Evolutionary conservation across 75 land plant genomes (phyloP), one percentile per base, ranked within the genome.

Genomic region (Isoetes taiwanensis): DNA sequence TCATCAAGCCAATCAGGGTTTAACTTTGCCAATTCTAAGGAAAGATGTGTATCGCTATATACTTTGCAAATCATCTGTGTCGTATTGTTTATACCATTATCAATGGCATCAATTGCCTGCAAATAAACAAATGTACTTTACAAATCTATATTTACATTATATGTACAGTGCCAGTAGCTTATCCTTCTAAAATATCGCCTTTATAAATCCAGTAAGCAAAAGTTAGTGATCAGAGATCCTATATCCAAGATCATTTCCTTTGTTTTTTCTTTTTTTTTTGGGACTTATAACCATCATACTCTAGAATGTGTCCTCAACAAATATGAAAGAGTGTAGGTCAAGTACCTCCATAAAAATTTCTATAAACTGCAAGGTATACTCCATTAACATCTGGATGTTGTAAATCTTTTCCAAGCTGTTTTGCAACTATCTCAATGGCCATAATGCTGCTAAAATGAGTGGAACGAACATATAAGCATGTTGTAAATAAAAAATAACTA

Each of bases 81-180:
- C 67, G 34, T 65, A 65, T 33, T 60, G 65, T 65, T 65, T 11
- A 65, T 61, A 10, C 68, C 68, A 43, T 65, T 65, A 50, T 65
- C 68, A 38, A 65, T 35, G 16, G 68, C 68, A 32, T 65, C 68
- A 34, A 65, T 59, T 30, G 41, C 68, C 68, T 65, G 48, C 19
- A 17, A 32, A 29, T 10, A 34, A 21, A 54, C 28, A 1, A 28
- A 20, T 28, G 12, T 53, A 17, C 6, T 8, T 28, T 17, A 20
- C 30, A 3, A 16, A 30, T 2, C 16, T 27, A 28, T 30, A 23
- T 54, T 21, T 30, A 30, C 20, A 19, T 54, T 19, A 14, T 34
- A 28, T 12, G 20, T 3, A 48, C 2, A 43, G 19, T 43, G 4
- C 46, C 8, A 43, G 2, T 3, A 2, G 34, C 43, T 19, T 54